Percentiles rank a stretch among this genome's conserved stretches.
Conservation (phyloP, 202 grass and related monocot genomes). For the Zoysia matrella region DNA sequence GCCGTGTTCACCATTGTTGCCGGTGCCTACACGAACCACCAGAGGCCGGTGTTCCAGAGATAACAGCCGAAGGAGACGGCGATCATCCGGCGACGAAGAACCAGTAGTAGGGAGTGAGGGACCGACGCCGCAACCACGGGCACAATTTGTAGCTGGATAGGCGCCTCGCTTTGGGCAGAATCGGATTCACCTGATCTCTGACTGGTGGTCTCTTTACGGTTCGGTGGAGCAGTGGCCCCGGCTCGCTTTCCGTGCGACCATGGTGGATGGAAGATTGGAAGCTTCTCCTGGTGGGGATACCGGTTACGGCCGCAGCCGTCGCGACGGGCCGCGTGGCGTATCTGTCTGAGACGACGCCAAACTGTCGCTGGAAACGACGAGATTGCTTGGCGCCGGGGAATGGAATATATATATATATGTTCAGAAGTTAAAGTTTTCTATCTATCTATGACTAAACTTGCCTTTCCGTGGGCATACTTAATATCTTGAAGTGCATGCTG, state of each 20-base stretch:
- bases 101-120: neutral
- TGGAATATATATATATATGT: slow-evolving; percentile 32
- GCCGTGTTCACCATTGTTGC: slow-evolving; percentile 65
- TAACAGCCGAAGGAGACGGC: neutral
- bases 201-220: slow-evolving; percentile 38
- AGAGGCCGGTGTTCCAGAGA: neutral
- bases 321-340: slow-evolving; percentile 20
- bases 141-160: slow-evolving; percentile 67
- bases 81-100: too few relatives aligned
- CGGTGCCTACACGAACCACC: neutral
- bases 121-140: neutral
- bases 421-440: slow-evolving; percentile 12
- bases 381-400: slow-evolving; percentile 46
- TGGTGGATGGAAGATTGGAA: slow-evolving; percentile 38
- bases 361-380: neutral
- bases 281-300: slow-evolving; percentile 17
- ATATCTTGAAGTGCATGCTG: slow-evolving; percentile 1
- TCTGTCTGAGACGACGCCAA: neutral
- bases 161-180: slow-evolving; percentile 54
- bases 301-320: neutral
- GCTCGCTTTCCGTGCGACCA: slow-evolving; percentile 22
- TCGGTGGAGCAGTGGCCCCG: slow-evolving; percentile 32
- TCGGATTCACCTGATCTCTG: slow-evolving; percentile 76
- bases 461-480: neutral
- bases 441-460: neutral